Conservation (phyloP, 2,329 filamentous ascomycete species). For the Biscogniauxia marginata region DNA sequence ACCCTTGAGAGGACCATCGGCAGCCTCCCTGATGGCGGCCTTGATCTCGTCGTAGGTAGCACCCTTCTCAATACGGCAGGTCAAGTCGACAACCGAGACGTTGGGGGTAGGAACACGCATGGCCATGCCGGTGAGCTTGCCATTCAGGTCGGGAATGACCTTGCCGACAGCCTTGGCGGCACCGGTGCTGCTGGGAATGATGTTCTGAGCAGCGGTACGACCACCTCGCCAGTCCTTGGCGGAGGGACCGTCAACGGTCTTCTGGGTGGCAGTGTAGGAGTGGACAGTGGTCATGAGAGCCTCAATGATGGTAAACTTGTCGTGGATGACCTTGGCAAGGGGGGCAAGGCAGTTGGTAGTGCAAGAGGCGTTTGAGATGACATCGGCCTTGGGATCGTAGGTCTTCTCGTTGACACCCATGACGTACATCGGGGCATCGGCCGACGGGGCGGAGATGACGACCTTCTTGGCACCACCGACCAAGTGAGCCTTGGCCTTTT, state of each 20-base stretch:
- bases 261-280: conserved; percentile 99
- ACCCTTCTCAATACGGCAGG: conserved; percentile 87
- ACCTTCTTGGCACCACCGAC: conserved; percentile 98
- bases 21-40: conserved; percentile 80
- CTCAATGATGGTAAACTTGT: conserved; percentile 97
- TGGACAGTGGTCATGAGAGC: conserved; percentile 99
- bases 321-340: conserved; percentile 98
- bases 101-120: conserved; percentile 99
- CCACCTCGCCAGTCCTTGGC: conserved; percentile 99
- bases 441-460: conserved; percentile 86
- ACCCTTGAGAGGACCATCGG: conserved; percentile 85
- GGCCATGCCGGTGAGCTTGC: conserved; percentile 99
- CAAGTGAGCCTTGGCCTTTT: conserved; percentile 93
- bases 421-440: conserved; percentile 99
- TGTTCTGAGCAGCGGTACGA: conserved; percentile 98
- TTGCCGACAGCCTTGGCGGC: conserved; percentile 99
- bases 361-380: conserved; percentile 99
- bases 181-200: conserved; percentile 98
- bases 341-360: conserved; percentile 99
- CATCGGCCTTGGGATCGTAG: conserved; percentile 86
- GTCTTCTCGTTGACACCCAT: conserved; percentile 97
- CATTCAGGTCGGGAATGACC: conserved; percentile 96
- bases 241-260: conserved; percentile 97
- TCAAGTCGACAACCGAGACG: conserved; percentile 98
- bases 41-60: conserved; percentile 93